Conservation (phyloP, 2,329 filamentous ascomycete species). For the Westerdykella ornata region DNA sequence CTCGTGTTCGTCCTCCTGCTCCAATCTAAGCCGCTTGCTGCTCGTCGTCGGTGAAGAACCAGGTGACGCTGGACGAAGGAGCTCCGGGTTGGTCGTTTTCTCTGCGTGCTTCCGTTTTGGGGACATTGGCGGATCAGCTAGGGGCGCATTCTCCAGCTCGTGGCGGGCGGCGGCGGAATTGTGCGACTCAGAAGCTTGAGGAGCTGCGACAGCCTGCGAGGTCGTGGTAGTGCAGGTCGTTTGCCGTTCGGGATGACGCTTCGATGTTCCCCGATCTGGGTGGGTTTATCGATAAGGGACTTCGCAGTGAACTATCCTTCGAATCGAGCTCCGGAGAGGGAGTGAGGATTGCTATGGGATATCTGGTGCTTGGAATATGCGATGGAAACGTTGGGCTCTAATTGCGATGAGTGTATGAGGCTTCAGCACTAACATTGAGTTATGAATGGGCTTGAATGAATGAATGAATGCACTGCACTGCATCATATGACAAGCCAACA, state of each 20-base stretch:
- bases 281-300: neutral
- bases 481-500: no score
- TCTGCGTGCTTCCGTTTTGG: constrained; percentile 33
- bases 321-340: no score
- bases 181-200: neutral
- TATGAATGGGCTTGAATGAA: no score
- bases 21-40: neutral
- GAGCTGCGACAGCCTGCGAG: neutral
- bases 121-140: constrained; percentile 27
- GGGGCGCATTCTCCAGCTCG: neutral
- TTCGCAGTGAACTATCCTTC: no score
- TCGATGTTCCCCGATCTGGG: neutral
- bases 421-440: no score
- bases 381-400: no score
- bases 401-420: no score
- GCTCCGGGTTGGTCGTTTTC: constrained; percentile 18
- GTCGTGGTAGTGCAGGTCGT: neutral
- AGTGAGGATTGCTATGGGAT: no score
- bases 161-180: neutral
- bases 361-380: no score
- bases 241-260: neutral
- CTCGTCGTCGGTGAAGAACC: constrained; percentile 2
- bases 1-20: no score
- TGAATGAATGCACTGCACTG: no score
- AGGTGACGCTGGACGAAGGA: constrained; percentile 4